A percentile compares a stretch with the other conserved stretches of the same genome.
phyloP scores from a whole-genome alignment of 768 basidiomycete species.

The Russula lepida region DNA sequence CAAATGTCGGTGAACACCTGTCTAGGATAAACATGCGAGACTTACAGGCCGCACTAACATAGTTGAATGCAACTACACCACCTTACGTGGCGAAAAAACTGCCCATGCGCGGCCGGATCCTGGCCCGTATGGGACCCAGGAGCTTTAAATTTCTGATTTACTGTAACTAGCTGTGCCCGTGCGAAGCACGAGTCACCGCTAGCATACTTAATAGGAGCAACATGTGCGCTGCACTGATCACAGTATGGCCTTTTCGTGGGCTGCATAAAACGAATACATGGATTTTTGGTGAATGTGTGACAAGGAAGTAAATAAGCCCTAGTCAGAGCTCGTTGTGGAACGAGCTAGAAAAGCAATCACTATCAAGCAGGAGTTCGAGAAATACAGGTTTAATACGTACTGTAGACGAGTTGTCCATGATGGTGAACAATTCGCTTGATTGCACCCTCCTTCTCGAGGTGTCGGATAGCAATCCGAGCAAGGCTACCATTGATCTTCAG shows the following conservation, averaged over 20 bases:
- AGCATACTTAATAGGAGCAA: too few relatives aligned
- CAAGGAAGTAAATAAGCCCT: not conserved
- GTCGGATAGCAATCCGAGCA: slow-evolving; percentile 83
- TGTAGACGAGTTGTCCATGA: slow-evolving; percentile 91
- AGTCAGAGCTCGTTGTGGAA: slow-evolving; percentile 22
- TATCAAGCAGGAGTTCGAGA: not conserved
- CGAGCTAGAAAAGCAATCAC: slow-evolving; percentile 6
- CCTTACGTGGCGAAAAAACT: too few relatives aligned
- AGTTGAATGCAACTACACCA: too few relatives aligned
- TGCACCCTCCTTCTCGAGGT: slow-evolving; percentile 86
- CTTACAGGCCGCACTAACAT: too few relatives aligned
- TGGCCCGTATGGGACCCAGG: too few relatives aligned
- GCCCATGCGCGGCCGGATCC: too few relatives aligned
- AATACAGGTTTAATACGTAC: slow-evolving; percentile 41
- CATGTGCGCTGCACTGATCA: not conserved
- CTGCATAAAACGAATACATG: slow-evolving; percentile 12
- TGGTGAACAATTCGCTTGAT: slow-evolving; percentile 98
- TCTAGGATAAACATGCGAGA: too few relatives aligned
- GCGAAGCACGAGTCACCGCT: too few relatives aligned
- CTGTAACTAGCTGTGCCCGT: too few relatives aligned
- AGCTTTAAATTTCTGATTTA: too few relatives aligned
- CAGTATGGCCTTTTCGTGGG: not conserved
- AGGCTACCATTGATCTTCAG: slow-evolving; percentile 94
- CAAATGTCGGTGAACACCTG: too few relatives aligned
- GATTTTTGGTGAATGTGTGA: slow-evolving; percentile 9